A percentile compares a stretch with the other conserved stretches of the same genome.
Conservation (phyloP, 495 filamentous ascomycete genomes). For the Massariosphaeria phaeospora region DNA sequence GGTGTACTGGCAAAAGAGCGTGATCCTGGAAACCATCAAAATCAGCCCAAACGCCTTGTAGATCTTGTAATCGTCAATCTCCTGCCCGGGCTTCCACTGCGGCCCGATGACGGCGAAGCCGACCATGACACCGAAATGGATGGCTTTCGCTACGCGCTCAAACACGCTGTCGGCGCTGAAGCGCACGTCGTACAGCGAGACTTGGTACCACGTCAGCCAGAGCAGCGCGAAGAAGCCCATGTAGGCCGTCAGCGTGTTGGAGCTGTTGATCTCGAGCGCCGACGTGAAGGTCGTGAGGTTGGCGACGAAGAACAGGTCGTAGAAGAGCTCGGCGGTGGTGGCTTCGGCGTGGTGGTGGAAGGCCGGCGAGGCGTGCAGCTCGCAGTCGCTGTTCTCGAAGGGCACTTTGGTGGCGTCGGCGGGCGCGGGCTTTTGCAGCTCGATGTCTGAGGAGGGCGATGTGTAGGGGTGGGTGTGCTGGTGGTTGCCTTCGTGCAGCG, state of each 20-base stretch:
- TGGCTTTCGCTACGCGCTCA: constrained; percentile 57
- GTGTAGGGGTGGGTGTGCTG: neutral
- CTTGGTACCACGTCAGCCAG: constrained; percentile 70
- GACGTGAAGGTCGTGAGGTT: constrained; percentile 37
- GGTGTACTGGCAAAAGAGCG: constrained; percentile 23
- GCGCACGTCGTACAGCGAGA: constrained; percentile 63
- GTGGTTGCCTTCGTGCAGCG: neutral
- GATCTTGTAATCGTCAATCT: constrained; percentile 16
- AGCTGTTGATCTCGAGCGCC: constrained; percentile 39
- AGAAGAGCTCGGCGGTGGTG: constrained; percentile 36
- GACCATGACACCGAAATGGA: constrained; percentile 52
- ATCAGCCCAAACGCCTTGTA: constrained; percentile 30
- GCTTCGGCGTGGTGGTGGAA: constrained; percentile 37
- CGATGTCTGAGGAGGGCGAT: neutral
- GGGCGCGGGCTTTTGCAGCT: constrained; percentile 5
- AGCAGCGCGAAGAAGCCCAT: constrained; percentile 62
- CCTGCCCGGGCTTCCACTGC: constrained; percentile 30
- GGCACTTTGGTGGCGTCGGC: constrained; percentile 9
- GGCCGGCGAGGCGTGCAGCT: constrained; percentile 27
- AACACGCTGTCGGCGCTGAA: constrained; percentile 64
- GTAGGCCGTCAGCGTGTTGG: constrained; percentile 44
- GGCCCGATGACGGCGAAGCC: constrained; percentile 32
- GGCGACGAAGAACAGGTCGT: constrained; percentile 39
- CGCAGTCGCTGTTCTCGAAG: constrained; percentile 25
- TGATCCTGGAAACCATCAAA: constrained; percentile 29